Conservation (phyloP, 495 filamentous ascomycete species). For the Lasiosphaeriaceae sp. region DNA sequence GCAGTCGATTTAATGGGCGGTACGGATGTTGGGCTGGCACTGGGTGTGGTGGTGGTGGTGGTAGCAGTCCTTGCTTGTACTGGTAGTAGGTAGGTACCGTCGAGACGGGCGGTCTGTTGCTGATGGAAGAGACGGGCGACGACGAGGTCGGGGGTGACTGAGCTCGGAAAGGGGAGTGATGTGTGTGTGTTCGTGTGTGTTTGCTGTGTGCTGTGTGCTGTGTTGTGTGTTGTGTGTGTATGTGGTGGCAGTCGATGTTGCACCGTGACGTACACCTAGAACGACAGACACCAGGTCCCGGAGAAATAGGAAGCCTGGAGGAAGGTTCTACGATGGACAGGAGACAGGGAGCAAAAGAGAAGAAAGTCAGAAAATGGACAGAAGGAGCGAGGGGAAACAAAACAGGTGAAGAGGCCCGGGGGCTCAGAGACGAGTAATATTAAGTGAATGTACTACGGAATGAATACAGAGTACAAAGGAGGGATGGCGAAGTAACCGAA, state of each 20-base stretch:
- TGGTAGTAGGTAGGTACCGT: too few relatives aligned
- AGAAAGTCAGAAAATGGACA: conserved; percentile 5
- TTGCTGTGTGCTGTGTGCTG: too few relatives aligned
- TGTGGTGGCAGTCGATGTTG: background rate
- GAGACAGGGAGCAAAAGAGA: conserved; percentile 3
- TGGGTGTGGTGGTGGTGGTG: too few relatives aligned
- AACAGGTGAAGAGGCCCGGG: background rate
- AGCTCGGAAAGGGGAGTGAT: background rate
- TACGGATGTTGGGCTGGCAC: too few relatives aligned
- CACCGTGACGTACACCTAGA: background rate
- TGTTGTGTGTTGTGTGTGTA: too few relatives aligned
- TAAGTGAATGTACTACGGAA: background rate
- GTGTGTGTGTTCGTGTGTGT: too few relatives aligned
- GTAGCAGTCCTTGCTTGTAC: too few relatives aligned
- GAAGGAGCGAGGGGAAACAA: conserved; percentile 16
- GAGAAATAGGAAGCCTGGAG: conserved; percentile 5
- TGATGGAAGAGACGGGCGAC: too few relatives aligned
- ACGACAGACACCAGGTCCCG: conserved; percentile 4
- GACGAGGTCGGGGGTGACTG: background rate
- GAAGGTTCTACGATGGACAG: background rate
- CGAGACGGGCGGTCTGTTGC: too few relatives aligned
- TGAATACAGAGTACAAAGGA: conserved; percentile 6
- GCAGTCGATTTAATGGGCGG: too few relatives aligned
- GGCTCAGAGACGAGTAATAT: conserved; percentile 5
- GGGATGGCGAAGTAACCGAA: background rate